Evolutionary conservation across 1,139 yeast species (phyloP).

Genomic region (Blastobotrys capitulatus): DNA sequence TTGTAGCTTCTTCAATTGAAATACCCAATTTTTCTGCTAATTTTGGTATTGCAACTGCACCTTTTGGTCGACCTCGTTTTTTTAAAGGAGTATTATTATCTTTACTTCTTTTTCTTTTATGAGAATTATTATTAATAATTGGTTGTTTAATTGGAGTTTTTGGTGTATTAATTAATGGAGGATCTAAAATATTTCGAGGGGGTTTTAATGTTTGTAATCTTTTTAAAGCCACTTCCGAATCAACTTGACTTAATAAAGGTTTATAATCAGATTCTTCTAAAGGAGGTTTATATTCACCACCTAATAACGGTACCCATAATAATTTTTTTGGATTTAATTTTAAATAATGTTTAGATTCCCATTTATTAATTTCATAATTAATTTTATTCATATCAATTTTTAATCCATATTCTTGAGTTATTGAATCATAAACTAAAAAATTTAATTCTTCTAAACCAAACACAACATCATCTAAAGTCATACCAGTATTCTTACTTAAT

Average conservation of each 20-base stretch:
- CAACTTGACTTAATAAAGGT: too few relatives aligned
- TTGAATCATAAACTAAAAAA: conserved; percentile 47
- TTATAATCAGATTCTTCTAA: not conserved
- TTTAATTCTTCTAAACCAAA: conserved; percentile 78
- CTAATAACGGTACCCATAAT: conserved; percentile 45
- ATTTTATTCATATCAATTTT: conserved; percentile 46
- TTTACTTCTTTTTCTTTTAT: not conserved
- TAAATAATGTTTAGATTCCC: conserved; percentile 55
- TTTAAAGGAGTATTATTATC: not conserved
- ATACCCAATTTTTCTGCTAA: conserved; percentile 9
- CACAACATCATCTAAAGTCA: conserved; percentile 75
- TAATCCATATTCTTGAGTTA: conserved; percentile 42
- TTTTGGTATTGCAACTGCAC: conserved; percentile 9
- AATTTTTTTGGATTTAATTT: conserved; percentile 47
- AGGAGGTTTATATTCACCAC: not conserved
- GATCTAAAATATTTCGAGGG: not conserved
- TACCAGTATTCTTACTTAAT: conserved; percentile 68
- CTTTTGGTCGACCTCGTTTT: conserved; percentile 12
- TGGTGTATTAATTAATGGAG: not conserved
- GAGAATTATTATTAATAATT: not conserved
- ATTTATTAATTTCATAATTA: conserved; percentile 41
- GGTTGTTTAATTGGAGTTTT: not conserved
- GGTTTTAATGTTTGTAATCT: not conserved
- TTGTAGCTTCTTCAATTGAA: conserved; percentile 6
- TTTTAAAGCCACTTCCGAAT: not conserved